Evolutionary conservation across 2,329 filamentous ascomycete genomes (phyloP).

Genomic region (Fusarium proliferatum): DNA sequence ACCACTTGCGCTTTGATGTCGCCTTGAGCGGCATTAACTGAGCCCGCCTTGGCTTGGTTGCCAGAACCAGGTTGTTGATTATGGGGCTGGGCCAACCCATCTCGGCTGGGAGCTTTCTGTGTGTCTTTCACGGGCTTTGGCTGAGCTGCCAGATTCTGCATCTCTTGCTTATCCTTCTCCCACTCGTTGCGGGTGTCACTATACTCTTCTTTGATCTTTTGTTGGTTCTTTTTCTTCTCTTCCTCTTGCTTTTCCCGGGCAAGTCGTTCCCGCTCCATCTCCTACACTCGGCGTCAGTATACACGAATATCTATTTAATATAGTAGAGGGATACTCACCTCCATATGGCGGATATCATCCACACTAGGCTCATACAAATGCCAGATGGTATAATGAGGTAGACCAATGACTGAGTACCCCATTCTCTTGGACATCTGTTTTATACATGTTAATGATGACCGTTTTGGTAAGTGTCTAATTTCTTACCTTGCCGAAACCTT

Average conservation of each 20-base stretch:
- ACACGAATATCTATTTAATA: not conserved
- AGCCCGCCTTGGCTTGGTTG: slow-evolving; percentile 9
- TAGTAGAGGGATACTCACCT: slow-evolving; percentile 59
- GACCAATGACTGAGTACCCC: slow-evolving; percentile 92
- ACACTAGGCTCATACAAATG: slow-evolving; percentile 99
- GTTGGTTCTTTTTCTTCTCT: slow-evolving; percentile 79
- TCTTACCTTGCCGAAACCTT: slow-evolving; percentile 95
- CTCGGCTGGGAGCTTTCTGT: slow-evolving; percentile 31
- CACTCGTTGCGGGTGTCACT: slow-evolving; percentile 81
- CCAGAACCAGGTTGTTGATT: slow-evolving; percentile 24
- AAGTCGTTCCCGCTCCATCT: slow-evolving; percentile 91
- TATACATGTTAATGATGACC: slow-evolving; percentile 18
- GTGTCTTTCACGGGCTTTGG: slow-evolving; percentile 26
- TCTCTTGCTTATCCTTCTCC: slow-evolving; percentile 88
- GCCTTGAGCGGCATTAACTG: slow-evolving; percentile 20
- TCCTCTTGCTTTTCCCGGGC: slow-evolving; percentile 77
- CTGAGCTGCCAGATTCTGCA: slow-evolving; percentile 69
- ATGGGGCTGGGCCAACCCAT: slow-evolving; percentile 22
- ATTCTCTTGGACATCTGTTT: slow-evolving; percentile 94
- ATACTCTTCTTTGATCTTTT: slow-evolving; percentile 80
- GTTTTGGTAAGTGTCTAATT: too few relatives aligned
- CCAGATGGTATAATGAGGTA: slow-evolving; percentile 99
- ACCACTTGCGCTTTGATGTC: slow-evolving; percentile 13
- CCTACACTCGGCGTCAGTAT: slow-evolving; percentile 58
- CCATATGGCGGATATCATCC: slow-evolving; percentile 97